Base-by-base conservation (phyloP, 1,284 basidiomycete species). In the Cutaneotrichosporon curvatum region DNA sequence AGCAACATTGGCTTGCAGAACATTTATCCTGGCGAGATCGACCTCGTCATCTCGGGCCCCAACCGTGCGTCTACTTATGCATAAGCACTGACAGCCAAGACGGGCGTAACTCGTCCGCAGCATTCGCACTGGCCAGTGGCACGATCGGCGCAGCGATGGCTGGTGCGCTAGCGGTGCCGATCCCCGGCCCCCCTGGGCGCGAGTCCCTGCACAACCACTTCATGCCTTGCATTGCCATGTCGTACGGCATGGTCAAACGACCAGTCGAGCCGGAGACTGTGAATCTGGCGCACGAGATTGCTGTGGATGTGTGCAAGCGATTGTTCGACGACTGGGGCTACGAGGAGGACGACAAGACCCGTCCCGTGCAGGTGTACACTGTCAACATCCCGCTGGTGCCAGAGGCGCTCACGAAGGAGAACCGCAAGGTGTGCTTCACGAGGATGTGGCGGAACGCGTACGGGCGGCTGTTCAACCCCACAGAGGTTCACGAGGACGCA, bases 131-230 rank as follows among this genome's bases (percentile, higher is more conserved):
- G 34, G 89, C 87, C 0, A 89, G 87, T 18, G 91, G 91, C 0
- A 95, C 91, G 1, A 78, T 95, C 51, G 90, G 91, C 33, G 89
- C 88, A 2, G 85, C 90, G 2, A 74, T 94, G 59, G 90, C 88
- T 33, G 89, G 86, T 6, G 84, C 88, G 2, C 74, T 94, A 55
- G 84, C 85, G 14, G 81, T 83, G 1, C 81, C 87, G 1, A 71
- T 92, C 38, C 83, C 85, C 74, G 78, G 55, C 73, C 76, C 36
- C 78, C 85, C 28, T 80, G 86, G 1, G 2, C n/a, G 16, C 6
- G 45, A 54, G 4, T 61, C 56, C 1, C 48, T 60, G n/a, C 67
- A 66, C 45, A 37, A 34, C 3, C 45, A 59, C 25, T 58, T 61
- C 40, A 65, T 66, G 40, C 70, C 70, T 22, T 79, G 85, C 22